Percentiles rank a stretch among this genome's conserved stretches.
These are phyloP conservation scores for Aschersonia sp. DNA, from an alignment of 2,329 filamentous ascomycete species.

Conservation along the genomic window DNA sequence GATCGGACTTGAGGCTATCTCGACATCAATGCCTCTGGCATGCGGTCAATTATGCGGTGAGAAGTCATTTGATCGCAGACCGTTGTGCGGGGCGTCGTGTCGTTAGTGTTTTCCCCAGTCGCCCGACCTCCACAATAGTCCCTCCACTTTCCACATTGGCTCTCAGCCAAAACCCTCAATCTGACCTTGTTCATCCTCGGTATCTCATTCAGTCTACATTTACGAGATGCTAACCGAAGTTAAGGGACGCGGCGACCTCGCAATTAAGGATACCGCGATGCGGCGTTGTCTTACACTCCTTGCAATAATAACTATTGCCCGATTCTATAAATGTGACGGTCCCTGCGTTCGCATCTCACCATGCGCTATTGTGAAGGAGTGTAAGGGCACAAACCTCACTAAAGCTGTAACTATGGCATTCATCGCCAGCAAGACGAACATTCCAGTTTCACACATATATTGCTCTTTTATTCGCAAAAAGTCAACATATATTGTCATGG, in stretches of 20 bases:
- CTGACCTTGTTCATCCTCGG: too few species aligned
- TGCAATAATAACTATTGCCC: background rate
- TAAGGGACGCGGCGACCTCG: background rate
- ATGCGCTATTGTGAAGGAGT: background rate
- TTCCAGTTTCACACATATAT: background rate
- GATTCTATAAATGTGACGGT: background rate
- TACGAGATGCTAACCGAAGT: background rate
- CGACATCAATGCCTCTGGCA: too few species aligned
- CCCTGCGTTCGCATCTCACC: background rate
- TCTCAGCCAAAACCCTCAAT: too few species aligned
- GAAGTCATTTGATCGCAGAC: too few species aligned
- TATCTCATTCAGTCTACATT: background rate
- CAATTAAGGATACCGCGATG: background rate
- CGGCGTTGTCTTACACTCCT: background rate
- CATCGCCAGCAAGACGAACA: background rate
- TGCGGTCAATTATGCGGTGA: too few species aligned
- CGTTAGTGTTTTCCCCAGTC: too few species aligned
- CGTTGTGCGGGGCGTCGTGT: too few species aligned
- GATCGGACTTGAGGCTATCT: too few species aligned
- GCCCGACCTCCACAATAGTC: too few species aligned
- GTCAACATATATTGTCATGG: conserved; percentile 31
- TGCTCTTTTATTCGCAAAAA: conserved; percentile 20
- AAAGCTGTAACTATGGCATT: background rate
- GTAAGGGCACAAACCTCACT: background rate
- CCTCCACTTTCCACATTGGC: too few species aligned